Evolutionary conservation across 2,329 filamentous ascomycete genomes (phyloP).

Genomic region (Alternaria ventricosa): DNA sequence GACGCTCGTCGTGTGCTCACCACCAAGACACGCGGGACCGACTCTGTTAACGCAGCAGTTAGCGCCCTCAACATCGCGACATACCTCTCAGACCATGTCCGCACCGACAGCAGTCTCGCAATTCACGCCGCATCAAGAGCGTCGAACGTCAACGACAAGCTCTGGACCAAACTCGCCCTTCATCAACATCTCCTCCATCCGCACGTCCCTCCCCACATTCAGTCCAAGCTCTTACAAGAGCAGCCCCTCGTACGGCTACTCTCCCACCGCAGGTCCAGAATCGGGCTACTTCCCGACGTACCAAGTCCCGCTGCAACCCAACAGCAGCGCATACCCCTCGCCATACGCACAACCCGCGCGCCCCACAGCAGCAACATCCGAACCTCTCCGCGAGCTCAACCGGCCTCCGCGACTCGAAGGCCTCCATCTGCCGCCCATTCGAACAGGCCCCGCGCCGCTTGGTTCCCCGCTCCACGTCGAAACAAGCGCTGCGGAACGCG

Average conservation of each 20-base stretch:
- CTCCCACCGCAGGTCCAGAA: conserved; percentile 43
- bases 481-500: conserved; percentile 27
- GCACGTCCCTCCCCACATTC: conserved; percentile 44
- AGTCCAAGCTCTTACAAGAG: conserved; percentile 44
- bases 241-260: conserved; percentile 45
- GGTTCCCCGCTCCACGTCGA: conserved; percentile 41
- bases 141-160: conserved; percentile 40
- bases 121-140: conserved; percentile 34
- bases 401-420: conserved; percentile 37
- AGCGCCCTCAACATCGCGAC: conserved; percentile 39
- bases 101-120: conserved; percentile 36
- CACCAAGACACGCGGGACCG: conserved; percentile 31
- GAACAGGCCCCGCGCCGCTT: conserved; percentile 39
- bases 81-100: conserved; percentile 36
- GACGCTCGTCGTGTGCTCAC: conserved; percentile 48
- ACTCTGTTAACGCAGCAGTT: conserved; percentile 44
- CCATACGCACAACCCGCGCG: conserved; percentile 37
- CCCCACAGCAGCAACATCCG: conserved; percentile 34
- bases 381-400: conserved; percentile 35
- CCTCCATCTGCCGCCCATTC: conserved; percentile 46
- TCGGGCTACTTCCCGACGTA: conserved; percentile 42
- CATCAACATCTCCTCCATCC: conserved; percentile 42
- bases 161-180: conserved; percentile 46
- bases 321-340: conserved; percentile 32
- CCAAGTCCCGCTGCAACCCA: conserved; percentile 34